Evolutionary conservation across 371 early-diverging fungal species (phyloP).

Genomic region (Chytridium lagenaria): DNA sequence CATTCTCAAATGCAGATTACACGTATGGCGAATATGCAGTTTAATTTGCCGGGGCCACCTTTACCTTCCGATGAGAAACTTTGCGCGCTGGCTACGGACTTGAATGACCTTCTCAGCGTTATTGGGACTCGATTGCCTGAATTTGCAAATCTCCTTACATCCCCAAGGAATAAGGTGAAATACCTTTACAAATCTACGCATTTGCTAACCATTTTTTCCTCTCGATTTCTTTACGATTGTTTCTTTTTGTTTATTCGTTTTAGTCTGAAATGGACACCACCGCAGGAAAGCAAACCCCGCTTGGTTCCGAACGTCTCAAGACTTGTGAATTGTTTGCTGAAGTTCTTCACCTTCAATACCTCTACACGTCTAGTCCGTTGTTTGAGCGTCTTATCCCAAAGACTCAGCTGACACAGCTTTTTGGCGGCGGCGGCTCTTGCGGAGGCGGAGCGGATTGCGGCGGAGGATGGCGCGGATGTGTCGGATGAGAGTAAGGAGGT

Average conservation of each 20-base stretch:
- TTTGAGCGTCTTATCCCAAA: constrained; percentile 49
- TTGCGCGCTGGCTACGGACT: constrained; percentile 64
- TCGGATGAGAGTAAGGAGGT: background rate
- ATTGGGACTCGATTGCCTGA: constrained; percentile 72
- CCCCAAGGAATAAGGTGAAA: constrained; percentile 57
- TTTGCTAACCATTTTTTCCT: too few species aligned
- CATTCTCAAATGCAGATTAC: constrained; percentile 50
- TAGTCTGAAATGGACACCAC: constrained; percentile 63
- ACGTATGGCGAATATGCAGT: too few species aligned
- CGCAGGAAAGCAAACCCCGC: constrained; percentile 71
- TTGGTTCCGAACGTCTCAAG: constrained; percentile 92
- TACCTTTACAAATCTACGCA: background rate
- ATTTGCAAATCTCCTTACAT: constrained; percentile 66
- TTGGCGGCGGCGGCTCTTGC: background rate
- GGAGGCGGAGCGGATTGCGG: background rate
- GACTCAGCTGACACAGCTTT: background rate
- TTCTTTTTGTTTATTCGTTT: background rate
- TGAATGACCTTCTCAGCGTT: constrained; percentile 82
- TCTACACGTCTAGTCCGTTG: constrained; percentile 56
- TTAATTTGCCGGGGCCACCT: too few species aligned
- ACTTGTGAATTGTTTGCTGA: constrained; percentile 97
- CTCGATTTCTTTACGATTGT: too few species aligned
- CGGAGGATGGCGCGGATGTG: background rate
- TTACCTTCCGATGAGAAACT: constrained; percentile 51
- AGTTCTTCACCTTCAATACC: constrained; percentile 68